Conservation (phyloP, 805 yeast species). For the Lachancea fermentati region DNA sequence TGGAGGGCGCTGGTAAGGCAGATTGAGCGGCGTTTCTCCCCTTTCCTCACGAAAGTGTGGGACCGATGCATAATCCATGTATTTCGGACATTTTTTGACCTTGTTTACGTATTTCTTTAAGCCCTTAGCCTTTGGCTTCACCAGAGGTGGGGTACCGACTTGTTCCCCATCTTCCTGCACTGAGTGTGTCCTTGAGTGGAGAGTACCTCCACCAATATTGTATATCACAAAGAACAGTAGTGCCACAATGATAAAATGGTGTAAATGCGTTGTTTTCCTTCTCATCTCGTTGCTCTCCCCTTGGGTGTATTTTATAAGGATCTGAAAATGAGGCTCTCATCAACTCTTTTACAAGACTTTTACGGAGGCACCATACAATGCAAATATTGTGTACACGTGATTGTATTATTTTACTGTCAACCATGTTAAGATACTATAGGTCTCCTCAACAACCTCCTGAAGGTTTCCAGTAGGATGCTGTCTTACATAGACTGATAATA, state of each 20-base stretch:
- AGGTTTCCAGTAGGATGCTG: too few relatives aligned
- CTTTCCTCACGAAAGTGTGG: conserved; percentile 52
- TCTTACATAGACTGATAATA: too few relatives aligned
- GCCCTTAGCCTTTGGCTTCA: background rate
- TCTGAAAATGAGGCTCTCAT: background rate
- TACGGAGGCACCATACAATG: background rate
- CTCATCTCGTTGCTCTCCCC: background rate
- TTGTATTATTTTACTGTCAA: background rate
- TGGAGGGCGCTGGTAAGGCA: conserved; percentile 76
- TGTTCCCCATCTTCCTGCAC: background rate
- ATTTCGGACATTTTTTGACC: conserved; percentile 47
- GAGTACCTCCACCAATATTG: background rate
- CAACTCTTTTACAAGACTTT: background rate
- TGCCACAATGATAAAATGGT: background rate
- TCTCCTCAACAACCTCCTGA: too few relatives aligned
- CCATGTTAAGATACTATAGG: too few relatives aligned
- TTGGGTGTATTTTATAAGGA: too few relatives aligned
- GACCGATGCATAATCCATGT: conserved; percentile 50
- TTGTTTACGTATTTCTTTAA: background rate
- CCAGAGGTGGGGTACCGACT: background rate
- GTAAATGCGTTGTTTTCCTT: background rate
- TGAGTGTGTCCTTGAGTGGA: background rate
- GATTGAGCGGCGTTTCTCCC: conserved; percentile 41
- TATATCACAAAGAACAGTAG: background rate
- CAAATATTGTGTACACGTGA: background rate